phyloP scores from a whole-genome alignment of 176 grass and related monocot genomes.

The Oryza officinalis region DNA sequence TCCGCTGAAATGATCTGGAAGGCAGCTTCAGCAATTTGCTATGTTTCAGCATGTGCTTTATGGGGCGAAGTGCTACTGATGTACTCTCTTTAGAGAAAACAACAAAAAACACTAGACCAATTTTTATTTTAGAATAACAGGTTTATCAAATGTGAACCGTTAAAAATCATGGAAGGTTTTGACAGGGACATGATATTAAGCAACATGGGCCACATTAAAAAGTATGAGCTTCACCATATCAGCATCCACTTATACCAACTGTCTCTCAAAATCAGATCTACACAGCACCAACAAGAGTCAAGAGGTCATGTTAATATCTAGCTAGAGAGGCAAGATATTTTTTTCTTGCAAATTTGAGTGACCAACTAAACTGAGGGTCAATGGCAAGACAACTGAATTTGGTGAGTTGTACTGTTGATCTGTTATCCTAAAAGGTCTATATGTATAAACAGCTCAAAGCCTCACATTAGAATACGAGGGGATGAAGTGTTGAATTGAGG shows the following conservation, averaged over 20 bases:
- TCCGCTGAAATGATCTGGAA: neutral
- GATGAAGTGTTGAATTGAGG: neutral
- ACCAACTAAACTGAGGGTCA: neutral
- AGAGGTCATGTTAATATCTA: neutral
- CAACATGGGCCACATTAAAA: neutral
- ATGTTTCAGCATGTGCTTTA: conserved; percentile 9
- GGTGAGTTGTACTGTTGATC: too few species aligned
- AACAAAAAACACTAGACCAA: neutral
- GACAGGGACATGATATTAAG: conserved; percentile 6
- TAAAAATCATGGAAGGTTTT: neutral
- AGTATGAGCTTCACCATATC: neutral
- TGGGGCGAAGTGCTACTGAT: neutral
- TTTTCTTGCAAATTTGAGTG: neutral
- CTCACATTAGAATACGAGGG: neutral
- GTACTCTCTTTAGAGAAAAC: conserved; percentile 3
- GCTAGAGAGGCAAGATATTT: neutral
- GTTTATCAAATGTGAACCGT: neutral
- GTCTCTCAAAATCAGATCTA: neutral
- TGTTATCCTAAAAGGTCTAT: too few species aligned
- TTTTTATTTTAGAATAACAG: neutral
- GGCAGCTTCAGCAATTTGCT: neutral
- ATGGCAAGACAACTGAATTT: neutral
- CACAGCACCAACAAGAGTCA: neutral
- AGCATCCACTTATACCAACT: neutral
- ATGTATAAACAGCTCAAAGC: neutral